These are phyloP conservation scores for Metschnikowia bowlesiae DNA, from an alignment of 805 yeast genomes.

Conservation along the genomic window DNA sequence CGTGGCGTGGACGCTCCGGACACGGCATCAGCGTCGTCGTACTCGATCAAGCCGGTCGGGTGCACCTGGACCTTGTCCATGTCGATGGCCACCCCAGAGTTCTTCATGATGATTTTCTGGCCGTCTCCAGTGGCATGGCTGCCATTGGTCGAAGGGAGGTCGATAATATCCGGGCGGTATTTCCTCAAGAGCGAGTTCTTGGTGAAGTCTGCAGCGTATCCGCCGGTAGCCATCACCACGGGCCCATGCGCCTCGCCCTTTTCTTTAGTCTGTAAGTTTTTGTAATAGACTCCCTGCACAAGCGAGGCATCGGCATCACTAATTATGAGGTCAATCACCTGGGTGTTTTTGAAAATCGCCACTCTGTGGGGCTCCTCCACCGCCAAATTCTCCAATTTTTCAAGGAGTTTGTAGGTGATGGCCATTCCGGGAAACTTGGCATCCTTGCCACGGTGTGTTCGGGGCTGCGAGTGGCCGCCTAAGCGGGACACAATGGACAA, in stretches of 20 bases:
- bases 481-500: conserved; percentile 65
- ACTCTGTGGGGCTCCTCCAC: conserved; percentile 36
- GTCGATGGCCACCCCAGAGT: conserved; percentile 55
- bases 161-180: conserved; percentile 54
- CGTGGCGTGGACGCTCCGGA: conserved; percentile 39
- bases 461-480: conserved; percentile 77
- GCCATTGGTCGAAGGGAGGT: conserved; percentile 58
- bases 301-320: conserved; percentile 19
- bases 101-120: conserved; percentile 47
- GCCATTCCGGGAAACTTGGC: conserved; percentile 65
- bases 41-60: conserved; percentile 60
- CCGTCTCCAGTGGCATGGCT: conserved; percentile 63
- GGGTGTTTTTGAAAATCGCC: conserved; percentile 21
- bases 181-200: conserved; percentile 48
- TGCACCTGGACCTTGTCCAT: conserved; percentile 65
- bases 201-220: conserved; percentile 62
- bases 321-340: conserved; percentile 38
- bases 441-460: conserved; percentile 78
- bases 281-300: conserved; percentile 21
- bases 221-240: conserved; percentile 61
- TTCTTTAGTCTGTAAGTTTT: conserved; percentile 28
- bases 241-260: conserved; percentile 45
- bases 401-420: conserved; percentile 44
- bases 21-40: conserved; percentile 41
- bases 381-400: conserved; percentile 17